Evolutionary conservation across 305 asterid genomes (phyloP).

Genomic region (Fraxinus sp.): DNA sequence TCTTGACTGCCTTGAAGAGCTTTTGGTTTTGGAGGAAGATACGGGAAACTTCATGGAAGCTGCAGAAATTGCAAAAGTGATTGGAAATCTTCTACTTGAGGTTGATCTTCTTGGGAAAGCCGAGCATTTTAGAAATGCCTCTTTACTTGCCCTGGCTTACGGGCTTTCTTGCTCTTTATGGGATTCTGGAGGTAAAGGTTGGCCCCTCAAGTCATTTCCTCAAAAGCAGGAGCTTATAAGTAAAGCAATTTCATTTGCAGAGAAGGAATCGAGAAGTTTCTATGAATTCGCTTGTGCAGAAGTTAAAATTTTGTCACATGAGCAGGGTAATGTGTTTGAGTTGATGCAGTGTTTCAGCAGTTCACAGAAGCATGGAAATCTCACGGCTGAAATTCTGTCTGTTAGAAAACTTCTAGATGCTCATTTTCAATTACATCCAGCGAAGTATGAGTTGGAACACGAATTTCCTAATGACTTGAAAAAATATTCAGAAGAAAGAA

Average conservation of each 20-base stretch:
- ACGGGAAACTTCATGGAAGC: constrained; percentile 58
- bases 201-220: constrained; percentile 55
- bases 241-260: constrained; percentile 36
- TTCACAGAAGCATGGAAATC: constrained; percentile 29
- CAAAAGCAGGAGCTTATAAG: constrained; percentile 38
- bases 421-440: constrained; percentile 33
- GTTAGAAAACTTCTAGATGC: constrained; percentile 47
- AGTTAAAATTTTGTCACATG: constrained; percentile 39
- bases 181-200: constrained; percentile 43
- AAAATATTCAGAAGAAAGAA: constrained; percentile 28
- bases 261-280: constrained; percentile 35
- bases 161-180: constrained; percentile 49
- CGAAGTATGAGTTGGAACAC: constrained; percentile 37
- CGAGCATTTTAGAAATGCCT: constrained; percentile 28
- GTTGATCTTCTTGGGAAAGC: constrained; percentile 51
- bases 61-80: constrained; percentile 48
- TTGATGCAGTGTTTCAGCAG: constrained; percentile 31
- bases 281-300: constrained; percentile 38
- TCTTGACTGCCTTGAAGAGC: constrained; percentile 43
- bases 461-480: constrained; percentile 21
- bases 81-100: constrained; percentile 49
- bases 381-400: constrained; percentile 34
- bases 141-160: constrained; percentile 34
- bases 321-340: constrained; percentile 30
- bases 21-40: constrained; percentile 52